These are phyloP conservation scores for Tripidium arundinaceum DNA, from an alignment of 202 grass and related monocot genomes.

Conservation along the genomic window DNA sequence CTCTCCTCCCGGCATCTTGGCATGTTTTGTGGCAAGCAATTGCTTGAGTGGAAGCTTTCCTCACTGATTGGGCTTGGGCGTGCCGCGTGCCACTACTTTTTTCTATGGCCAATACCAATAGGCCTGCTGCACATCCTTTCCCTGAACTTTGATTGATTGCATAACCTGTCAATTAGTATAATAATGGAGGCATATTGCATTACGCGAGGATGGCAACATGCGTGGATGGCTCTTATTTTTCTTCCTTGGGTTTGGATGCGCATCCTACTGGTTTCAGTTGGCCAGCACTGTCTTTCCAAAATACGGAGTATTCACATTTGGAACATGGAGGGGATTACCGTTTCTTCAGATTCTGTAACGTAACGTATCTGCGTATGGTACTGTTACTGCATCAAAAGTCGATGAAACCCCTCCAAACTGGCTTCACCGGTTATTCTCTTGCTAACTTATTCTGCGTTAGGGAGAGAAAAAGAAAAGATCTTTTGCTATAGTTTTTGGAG, in stretches of 20 bases:
- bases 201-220: background rate
- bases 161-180: background rate
- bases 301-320: too few species aligned
- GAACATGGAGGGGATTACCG: too few species aligned
- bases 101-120: background rate
- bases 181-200: background rate
- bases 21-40: constrained; percentile 39
- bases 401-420: too few species aligned
- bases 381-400: too few species aligned
- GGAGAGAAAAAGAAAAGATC: too few species aligned
- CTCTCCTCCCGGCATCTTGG: background rate
- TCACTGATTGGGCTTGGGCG: constrained; percentile 29
- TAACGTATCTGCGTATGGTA: too few species aligned
- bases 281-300: too few species aligned
- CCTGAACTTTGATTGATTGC: background rate
- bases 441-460: too few species aligned
- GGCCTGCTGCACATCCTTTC: background rate
- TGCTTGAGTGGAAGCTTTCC: constrained; percentile 48
- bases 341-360: too few species aligned
- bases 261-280: background rate
- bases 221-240: background rate
- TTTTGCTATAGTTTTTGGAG: too few species aligned
- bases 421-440: too few species aligned
- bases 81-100: background rate
- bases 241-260: background rate